Evolutionary conservation across 805 yeast species (phyloP).

Genomic region (Grigorovia yakushimaensis): DNA sequence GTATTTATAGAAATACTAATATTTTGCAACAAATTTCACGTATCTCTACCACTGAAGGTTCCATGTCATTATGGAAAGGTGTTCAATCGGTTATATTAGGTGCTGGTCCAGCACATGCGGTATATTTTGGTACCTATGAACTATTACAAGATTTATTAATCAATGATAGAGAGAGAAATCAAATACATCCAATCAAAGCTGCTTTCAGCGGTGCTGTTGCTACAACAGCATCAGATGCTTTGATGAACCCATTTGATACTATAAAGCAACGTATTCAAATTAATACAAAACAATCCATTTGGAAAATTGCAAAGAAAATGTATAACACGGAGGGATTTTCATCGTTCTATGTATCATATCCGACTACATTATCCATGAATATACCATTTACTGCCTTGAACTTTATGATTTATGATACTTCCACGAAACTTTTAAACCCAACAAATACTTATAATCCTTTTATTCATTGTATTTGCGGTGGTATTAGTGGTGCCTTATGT

Average conservation of each 20-base stretch:
- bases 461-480: slow-evolving; percentile 86
- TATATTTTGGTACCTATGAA: slow-evolving; percentile 92
- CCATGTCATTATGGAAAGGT: slow-evolving; percentile 85
- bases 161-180: slow-evolving; percentile 25
- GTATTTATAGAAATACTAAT: slow-evolving; percentile 4
- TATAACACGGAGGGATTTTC: slow-evolving; percentile 54
- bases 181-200: slow-evolving; percentile 69
- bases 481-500: slow-evolving; percentile 87
- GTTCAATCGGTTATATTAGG: slow-evolving; percentile 85
- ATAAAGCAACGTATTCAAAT: slow-evolving; percentile 91
- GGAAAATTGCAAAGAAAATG: slow-evolving; percentile 31
- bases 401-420: slow-evolving; percentile 83
- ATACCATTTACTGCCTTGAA: slow-evolving; percentile 93
- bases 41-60: slow-evolving; percentile 83
- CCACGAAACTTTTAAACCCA: slow-evolving; percentile 74
- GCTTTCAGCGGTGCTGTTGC: slow-evolving; percentile 86
- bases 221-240: slow-evolving; percentile 85
- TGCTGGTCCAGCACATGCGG: slow-evolving; percentile 99
- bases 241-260: slow-evolving; percentile 96
- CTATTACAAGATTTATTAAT: slow-evolving; percentile 38
- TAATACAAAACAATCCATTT: slow-evolving; percentile 19
- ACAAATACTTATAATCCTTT: slow-evolving; percentile 72
- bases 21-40: slow-evolving; percentile 60
- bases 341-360: slow-evolving; percentile 89
- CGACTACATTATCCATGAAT: slow-evolving; percentile 84